Conservation (phyloP, 352 stramenopile species). For the Pythium angustatum region DNA sequence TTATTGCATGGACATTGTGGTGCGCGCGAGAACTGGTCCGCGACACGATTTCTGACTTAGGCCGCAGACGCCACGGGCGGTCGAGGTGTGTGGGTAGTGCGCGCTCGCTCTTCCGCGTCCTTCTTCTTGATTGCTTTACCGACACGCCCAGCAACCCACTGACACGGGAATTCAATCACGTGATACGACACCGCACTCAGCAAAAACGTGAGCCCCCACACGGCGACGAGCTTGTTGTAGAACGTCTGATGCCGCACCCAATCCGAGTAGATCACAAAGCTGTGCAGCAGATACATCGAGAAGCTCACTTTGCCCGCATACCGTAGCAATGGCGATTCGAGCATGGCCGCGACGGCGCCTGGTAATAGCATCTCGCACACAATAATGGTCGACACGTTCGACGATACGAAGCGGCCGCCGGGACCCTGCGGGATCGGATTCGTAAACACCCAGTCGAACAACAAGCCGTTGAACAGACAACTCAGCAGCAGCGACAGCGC, state of each 20-base stretch:
- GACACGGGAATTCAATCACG: slow-evolving; percentile 32
- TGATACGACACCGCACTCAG: slow-evolving; percentile 38
- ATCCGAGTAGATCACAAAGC: slow-evolving; percentile 39
- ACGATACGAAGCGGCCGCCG: slow-evolving; percentile 30
- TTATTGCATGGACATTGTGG: too few species aligned
- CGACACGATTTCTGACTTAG: too few species aligned
- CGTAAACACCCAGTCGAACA: slow-evolving; percentile 35
- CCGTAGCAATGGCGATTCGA: slow-evolving; percentile 39
- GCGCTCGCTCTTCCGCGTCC: background rate
- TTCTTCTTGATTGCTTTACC: slow-evolving; percentile 16
- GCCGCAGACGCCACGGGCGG: too few species aligned
- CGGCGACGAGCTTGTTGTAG: slow-evolving; percentile 39
- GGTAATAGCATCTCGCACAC: slow-evolving; percentile 43
- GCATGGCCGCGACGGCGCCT: slow-evolving; percentile 23
- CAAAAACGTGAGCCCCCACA: slow-evolving; percentile 32
- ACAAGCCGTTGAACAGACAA: slow-evolving; percentile 20
- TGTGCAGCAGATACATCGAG: slow-evolving; percentile 48
- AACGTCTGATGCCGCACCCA: slow-evolving; percentile 33
- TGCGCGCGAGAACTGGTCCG: too few species aligned
- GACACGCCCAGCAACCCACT: slow-evolving; percentile 21
- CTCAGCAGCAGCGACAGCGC: slow-evolving; percentile 31
- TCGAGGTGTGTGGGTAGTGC: too few species aligned
- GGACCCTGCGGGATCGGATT: slow-evolving; percentile 23
- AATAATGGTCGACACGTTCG: slow-evolving; percentile 30
- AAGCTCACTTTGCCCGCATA: slow-evolving; percentile 45